Evolutionary conservation across 176 grass and related monocot species (phyloP).

Genomic region (Ananas comosus): DNA sequence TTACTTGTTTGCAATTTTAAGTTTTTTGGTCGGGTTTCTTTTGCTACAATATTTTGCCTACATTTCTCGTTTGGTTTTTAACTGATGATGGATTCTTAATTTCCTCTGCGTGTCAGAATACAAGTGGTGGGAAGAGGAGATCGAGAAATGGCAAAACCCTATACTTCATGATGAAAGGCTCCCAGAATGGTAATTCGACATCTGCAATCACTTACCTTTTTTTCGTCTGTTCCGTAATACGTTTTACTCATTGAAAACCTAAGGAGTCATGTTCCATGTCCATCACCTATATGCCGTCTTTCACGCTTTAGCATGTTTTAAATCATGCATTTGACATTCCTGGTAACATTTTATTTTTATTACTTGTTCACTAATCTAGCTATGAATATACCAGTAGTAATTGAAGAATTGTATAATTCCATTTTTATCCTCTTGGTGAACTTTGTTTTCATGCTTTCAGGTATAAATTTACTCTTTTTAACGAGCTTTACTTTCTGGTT

Average conservation of each 20-base stretch:
- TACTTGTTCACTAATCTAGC: no score
- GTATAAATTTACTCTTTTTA: constrained; percentile 96
- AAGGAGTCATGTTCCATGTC: not conserved
- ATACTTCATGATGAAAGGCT: constrained; percentile 69
- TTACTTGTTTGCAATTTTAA: constrained; percentile 9
- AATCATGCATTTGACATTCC: not conserved
- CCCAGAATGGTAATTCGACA: constrained; percentile 67
- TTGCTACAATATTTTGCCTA: constrained; percentile 14
- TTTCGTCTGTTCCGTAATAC: not conserved
- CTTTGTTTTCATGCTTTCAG: constrained; percentile 32
- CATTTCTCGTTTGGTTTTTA: constrained; percentile 17
- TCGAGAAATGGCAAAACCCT: constrained; percentile 80
- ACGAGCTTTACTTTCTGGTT: constrained; percentile 91
- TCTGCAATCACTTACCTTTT: not conserved
- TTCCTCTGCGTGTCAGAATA: constrained; percentile 44
- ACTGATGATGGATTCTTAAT: constrained; percentile 13
- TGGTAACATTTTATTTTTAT: not conserved
- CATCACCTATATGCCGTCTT: not conserved
- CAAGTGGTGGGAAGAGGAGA: constrained; percentile 92
- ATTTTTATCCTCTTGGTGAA: not conserved
- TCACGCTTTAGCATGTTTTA: not conserved
- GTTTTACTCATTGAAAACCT: not conserved
- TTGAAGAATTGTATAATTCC: no score
- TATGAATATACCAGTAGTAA: no score
- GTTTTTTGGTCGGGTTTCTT: constrained; percentile 10